Percentiles rank a stretch among this genome's conserved stretches.
These are phyloP conservation scores for Daedalea quercina DNA, from an alignment of 768 basidiomycete species.

Conservation along the genomic window DNA sequence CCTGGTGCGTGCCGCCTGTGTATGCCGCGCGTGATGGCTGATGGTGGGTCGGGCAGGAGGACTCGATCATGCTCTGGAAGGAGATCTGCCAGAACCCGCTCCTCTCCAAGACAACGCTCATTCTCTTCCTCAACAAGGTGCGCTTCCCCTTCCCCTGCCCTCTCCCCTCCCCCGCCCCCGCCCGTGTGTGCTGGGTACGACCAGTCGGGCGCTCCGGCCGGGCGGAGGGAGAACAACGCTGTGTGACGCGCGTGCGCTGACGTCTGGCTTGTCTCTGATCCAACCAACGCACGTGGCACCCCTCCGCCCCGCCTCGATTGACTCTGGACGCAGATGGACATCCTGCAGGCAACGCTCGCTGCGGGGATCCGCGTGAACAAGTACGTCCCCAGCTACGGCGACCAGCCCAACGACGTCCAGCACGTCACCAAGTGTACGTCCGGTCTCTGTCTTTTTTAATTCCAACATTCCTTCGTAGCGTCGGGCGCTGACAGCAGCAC, in stretches of 20 bases:
- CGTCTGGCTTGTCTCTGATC: too few species aligned
- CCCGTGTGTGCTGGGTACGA: neutral
- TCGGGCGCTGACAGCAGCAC: neutral
- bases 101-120: conserved; percentile 53
- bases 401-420: conserved; percentile 48
- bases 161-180: neutral
- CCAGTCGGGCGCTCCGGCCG: neutral
- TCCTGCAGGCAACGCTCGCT: conserved; percentile 47
- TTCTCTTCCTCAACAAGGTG: conserved; percentile 75
- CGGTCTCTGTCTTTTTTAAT: too few species aligned
- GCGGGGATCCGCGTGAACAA: conserved; percentile 49
- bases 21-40: too few species aligned
- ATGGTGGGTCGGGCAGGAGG: conserved; percentile 40
- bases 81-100: conserved; percentile 61
- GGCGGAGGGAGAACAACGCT: too few species aligned
- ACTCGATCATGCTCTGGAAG: conserved; percentile 68
- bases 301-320: too few species aligned
- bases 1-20: conserved; percentile 40
- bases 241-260: neutral
- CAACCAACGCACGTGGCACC: too few species aligned
- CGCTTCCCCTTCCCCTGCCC: neutral
- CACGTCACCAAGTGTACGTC: conserved; percentile 62
- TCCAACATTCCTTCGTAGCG: too few species aligned
- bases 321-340: conserved; percentile 44
- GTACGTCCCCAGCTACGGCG: conserved; percentile 58